Base-by-base conservation (phyloP, 2,329 filamentous ascomycete genomes). In the Nannizzia gypsea region DNA sequence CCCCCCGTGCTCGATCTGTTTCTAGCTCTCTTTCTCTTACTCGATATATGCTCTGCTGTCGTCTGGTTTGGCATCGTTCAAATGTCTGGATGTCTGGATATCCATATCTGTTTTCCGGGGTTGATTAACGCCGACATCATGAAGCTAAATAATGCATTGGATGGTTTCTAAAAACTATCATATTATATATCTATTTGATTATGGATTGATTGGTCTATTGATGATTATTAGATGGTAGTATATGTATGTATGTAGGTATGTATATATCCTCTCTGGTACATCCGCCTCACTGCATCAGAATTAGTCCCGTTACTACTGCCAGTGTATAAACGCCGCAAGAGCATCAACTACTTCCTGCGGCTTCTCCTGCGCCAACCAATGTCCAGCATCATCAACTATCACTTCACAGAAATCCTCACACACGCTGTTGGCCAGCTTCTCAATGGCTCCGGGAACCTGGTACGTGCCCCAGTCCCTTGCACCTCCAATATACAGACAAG, bases 341-440 rank as follows among this genome's bases (percentile, higher is more conserved):
- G 76, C 74, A 58, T 75, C 67, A 0, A 76, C 72, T 6, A 84
- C 81, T 59, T 73, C 76, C 64, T 81, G 77, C 0, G 83, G 80
- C 67, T 82, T 76, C 68, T 88, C 84, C 70, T 87, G 83, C 67
- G 86, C 84, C 38, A 85, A 80, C 85, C 85, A 88, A 73, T 88
- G 86, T 0, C 85, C 85, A 3, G 83, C 84, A 0, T 78, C 78
- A 15, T 84, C 78, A 11, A 88, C 73, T 17, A 84, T 71, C 56
- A 68, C 78, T 36, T 74, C 70, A 0, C 81, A 80, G 66, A 83
- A 86, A 61, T 79, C 76, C 26, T 70, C 73, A 63, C 82, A 85
- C 0, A 75, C 74, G 6, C 75, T 71, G 34, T 66, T 60, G 20
- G 58, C 74, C 70, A 83, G 81, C 28, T 76, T 77, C 67, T 87